These are phyloP conservation scores for Chlorella vulgaris DNA, from an alignment of 139 green algal genomes.

Conservation along the genomic window DNA sequence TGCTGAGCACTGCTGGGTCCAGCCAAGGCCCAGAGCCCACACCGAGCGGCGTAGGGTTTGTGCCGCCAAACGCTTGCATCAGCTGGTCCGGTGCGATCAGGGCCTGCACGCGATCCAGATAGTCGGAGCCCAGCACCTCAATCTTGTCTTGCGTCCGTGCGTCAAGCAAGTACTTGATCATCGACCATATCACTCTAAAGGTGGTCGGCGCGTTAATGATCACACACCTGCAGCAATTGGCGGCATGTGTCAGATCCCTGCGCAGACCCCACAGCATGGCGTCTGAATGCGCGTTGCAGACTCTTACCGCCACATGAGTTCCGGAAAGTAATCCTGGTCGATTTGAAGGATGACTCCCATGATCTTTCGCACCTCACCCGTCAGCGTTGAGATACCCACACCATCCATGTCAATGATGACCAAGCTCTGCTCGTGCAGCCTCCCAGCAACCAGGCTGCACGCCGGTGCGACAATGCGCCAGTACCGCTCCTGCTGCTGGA, in stretches of 20 bases:
- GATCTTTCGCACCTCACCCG: neutral
- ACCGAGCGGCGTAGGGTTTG: conserved; percentile 63
- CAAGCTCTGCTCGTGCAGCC: conserved; percentile 83
- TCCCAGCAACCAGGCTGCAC: conserved; percentile 60
- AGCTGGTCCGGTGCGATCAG: conserved; percentile 78
- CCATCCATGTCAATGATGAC: conserved; percentile 91
- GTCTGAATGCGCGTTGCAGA: neutral
- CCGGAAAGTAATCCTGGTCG: conserved; percentile 85
- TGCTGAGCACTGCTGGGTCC: conserved; percentile 55
- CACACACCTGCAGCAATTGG: neutral
- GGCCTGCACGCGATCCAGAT: conserved; percentile 65
- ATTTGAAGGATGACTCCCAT: too few relatives aligned
- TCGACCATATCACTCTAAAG: conserved; percentile 63
- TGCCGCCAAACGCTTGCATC: conserved; percentile 78
- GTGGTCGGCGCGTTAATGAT: conserved; percentile 83
- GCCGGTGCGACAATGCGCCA: conserved; percentile 82
- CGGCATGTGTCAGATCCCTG: neutral
- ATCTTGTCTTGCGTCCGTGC: conserved; percentile 81
- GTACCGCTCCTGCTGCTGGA: conserved; percentile 83
- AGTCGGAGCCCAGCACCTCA: conserved; percentile 69
- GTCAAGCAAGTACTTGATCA: conserved; percentile 81
- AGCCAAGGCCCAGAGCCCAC: conserved; percentile 86
- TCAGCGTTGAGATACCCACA: conserved; percentile 52
- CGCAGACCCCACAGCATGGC: neutral
- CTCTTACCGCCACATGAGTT: conserved; percentile 70